Evolutionary conservation across 2,329 filamentous ascomycete species (phyloP).

Genomic region (Trichophyton simii): DNA sequence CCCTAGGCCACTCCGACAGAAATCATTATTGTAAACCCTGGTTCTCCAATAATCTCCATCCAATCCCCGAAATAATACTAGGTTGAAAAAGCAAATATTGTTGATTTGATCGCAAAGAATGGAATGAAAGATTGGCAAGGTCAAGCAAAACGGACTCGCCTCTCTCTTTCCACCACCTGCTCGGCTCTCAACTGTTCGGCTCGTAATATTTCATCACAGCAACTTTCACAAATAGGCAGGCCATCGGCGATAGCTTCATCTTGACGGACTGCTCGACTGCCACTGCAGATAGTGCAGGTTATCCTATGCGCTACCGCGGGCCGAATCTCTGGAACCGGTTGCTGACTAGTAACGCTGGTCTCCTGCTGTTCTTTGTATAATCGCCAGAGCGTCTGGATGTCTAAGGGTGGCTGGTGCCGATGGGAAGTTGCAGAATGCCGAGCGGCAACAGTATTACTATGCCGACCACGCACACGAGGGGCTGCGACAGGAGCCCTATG

Average conservation of each 20-base stretch:
- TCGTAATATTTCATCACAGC: constrained; percentile 3
- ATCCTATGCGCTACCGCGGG: neutral
- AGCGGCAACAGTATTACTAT: neutral
- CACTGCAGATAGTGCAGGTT: constrained; percentile 2
- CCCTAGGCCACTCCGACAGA: too few species aligned
- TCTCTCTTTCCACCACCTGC: neutral
- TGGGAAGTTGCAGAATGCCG: neutral
- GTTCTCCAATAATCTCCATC: too few species aligned
- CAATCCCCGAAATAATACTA: too few species aligned
- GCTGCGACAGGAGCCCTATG: neutral
- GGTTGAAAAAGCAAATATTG: too few species aligned
- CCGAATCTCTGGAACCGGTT: neutral
- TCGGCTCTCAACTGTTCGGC: neutral
- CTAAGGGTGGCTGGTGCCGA: neutral
- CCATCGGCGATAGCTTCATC: constrained; percentile 4
- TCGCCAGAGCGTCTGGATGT: neutral
- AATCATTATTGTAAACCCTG: too few species aligned
- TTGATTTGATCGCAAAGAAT: too few species aligned
- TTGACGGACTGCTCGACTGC: neutral
- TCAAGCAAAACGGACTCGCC: neutral
- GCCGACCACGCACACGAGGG: too few species aligned
- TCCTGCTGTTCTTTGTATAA: neutral
- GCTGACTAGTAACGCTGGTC: neutral
- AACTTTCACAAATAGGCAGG: constrained; percentile 4
- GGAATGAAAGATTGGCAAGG: neutral